A percentile compares a stretch with the other conserved stretches of the same genome.
These are phyloP conservation scores for Candida neerlandica DNA, from an alignment of 1,139 yeast species.

Conservation along the genomic window DNA sequence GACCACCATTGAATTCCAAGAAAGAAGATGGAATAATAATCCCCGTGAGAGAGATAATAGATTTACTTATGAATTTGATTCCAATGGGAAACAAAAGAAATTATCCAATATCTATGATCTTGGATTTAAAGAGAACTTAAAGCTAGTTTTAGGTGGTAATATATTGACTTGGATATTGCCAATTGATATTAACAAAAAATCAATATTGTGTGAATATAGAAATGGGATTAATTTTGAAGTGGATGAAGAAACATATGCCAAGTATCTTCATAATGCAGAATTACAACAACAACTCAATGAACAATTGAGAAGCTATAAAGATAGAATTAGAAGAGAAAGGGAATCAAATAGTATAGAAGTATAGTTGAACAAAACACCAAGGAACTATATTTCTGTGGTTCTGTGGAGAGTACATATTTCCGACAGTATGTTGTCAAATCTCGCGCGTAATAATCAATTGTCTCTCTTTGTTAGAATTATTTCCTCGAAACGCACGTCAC, in stretches of 20 bases:
- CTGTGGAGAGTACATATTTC: too few relatives aligned
- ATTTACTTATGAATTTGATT: conserved; percentile 41
- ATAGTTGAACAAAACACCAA: too few relatives aligned
- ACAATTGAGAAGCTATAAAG: conserved; percentile 40
- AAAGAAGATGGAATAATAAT: conserved; percentile 49
- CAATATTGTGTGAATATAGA: conserved; percentile 28
- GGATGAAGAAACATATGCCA: conserved; percentile 44
- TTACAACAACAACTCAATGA: conserved; percentile 51
- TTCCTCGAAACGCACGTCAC: background rate
- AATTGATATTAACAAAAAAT: conserved; percentile 29
- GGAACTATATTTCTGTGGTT: too few relatives aligned
- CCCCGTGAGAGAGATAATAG: conserved; percentile 19
- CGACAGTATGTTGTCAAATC: too few relatives aligned
- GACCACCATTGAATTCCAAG: conserved; percentile 82
- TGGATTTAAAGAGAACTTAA: conserved; percentile 65
- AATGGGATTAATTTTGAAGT: conserved; percentile 58
- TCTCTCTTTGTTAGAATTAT: background rate
- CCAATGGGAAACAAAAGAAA: conserved; percentile 29
- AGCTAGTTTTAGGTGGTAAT: conserved; percentile 68
- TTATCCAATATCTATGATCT: conserved; percentile 75
- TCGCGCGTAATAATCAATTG: background rate
- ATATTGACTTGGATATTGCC: conserved; percentile 78
- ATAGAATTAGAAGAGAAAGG: conserved; percentile 23
- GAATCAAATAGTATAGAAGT: conserved; percentile 9
- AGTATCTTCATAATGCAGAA: conserved; percentile 43